Conservation (phyloP, 2,329 filamentous ascomycete species). For the Zasmidium angulare region DNA sequence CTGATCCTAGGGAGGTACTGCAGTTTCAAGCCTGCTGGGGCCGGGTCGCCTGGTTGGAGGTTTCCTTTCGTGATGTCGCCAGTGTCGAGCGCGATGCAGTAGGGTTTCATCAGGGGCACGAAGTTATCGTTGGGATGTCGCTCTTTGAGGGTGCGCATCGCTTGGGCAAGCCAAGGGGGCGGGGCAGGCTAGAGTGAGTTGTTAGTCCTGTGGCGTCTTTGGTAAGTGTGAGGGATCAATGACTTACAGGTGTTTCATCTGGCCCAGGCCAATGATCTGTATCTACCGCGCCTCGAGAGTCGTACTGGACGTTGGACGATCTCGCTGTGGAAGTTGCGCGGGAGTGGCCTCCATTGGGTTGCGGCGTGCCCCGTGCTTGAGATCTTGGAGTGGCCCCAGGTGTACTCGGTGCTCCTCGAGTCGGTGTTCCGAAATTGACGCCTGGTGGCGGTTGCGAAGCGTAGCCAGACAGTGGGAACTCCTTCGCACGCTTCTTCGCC, state of each 20-base stretch:
- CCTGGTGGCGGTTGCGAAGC: constrained; percentile 30
- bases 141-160: constrained; percentile 69
- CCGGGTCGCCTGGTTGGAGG: constrained; percentile 46
- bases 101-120: constrained; percentile 88
- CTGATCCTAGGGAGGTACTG: constrained; percentile 86
- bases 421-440: constrained; percentile 22
- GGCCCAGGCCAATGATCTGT: constrained; percentile 61
- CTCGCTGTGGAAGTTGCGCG: constrained; percentile 21
- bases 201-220: constrained; percentile 10
- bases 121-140: constrained; percentile 79
- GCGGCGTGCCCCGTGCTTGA: constrained; percentile 25
- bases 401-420: constrained; percentile 22
- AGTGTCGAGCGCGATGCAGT: constrained; percentile 69
- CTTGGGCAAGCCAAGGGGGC: constrained; percentile 78
- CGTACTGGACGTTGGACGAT: constrained; percentile 26
- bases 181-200: constrained; percentile 65
- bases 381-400: constrained; percentile 29
- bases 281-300: constrained; percentile 60
- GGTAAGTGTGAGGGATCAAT: neutral
- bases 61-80: constrained; percentile 58
- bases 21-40: constrained; percentile 67
- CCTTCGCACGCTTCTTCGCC: constrained; percentile 34
- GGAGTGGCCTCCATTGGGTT: constrained; percentile 29
- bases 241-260: constrained; percentile 64
- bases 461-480: constrained; percentile 36